phyloP scores from a whole-genome alignment of 768 basidiomycete species.

The Pleurotus pulmonarius region DNA sequence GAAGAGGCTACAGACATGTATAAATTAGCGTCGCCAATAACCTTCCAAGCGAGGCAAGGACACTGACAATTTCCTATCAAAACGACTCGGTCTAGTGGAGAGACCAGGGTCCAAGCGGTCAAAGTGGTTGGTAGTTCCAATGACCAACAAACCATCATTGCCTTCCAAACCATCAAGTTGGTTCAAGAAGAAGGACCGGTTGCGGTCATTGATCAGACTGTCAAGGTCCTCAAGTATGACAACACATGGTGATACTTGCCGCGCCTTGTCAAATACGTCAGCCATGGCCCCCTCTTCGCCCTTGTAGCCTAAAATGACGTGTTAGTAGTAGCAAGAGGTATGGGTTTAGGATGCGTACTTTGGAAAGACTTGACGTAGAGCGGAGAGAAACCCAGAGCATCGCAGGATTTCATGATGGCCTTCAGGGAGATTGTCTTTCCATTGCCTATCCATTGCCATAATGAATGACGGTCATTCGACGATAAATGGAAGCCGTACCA shows the following conservation, averaged over 20 bases:
- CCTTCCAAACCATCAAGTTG: conserved; percentile 77
- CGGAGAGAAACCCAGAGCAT: conserved; percentile 57
- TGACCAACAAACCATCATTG: conserved; percentile 76
- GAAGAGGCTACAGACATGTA: conserved; percentile 46
- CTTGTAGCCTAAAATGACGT: conserved; percentile 37
- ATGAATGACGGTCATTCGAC: not conserved
- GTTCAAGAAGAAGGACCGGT: conserved; percentile 87
- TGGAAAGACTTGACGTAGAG: conserved; percentile 84
- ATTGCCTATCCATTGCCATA: conserved; percentile 45
- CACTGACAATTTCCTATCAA: conserved; percentile 82
- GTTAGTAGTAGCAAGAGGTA: not conserved
- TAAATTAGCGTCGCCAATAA: not conserved
- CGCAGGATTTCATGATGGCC: conserved; percentile 73
- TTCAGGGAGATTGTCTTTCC: conserved; percentile 85
- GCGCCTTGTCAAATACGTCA: conserved; percentile 68
- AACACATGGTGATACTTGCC: conserved; percentile 64
- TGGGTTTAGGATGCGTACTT: conserved; percentile 33
- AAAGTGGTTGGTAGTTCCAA: conserved; percentile 83
- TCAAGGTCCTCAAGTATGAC: conserved; percentile 62
- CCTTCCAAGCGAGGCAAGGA: not conserved
- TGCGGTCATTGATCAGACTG: conserved; percentile 71
- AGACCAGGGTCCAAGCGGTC: conserved; percentile 76
- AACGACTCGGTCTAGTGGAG: conserved; percentile 75
- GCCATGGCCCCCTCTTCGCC: conserved; percentile 71
- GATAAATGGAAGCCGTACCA: conserved; percentile 30